These are phyloP conservation scores for Graphiopsis chlorocephala DNA, from an alignment of 2,329 filamentous ascomycete genomes.

Conservation along the genomic window DNA sequence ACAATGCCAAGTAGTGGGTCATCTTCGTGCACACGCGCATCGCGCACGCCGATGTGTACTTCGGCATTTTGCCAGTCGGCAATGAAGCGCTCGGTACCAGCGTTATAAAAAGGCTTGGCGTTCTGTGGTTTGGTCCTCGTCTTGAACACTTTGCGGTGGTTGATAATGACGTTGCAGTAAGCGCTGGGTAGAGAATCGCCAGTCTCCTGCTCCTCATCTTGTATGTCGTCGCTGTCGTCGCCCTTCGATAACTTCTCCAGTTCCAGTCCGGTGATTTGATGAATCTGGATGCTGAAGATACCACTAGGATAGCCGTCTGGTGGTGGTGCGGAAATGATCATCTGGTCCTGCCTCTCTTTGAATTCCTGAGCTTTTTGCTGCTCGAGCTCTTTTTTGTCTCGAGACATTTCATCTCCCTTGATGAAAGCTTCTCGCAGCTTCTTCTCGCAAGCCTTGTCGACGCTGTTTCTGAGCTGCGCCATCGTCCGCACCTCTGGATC, in stretches of 20 bases:
- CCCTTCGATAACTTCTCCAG: constrained; percentile 58
- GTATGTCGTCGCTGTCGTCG: constrained; percentile 47
- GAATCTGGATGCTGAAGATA: constrained; percentile 67
- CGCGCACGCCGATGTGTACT: constrained; percentile 65
- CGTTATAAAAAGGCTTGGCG: constrained; percentile 75
- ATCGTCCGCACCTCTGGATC: constrained; percentile 57
- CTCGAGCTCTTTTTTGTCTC: constrained; percentile 53
- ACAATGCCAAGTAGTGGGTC: constrained; percentile 68
- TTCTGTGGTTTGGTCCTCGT: constrained; percentile 77
- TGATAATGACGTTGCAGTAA: constrained; percentile 71
- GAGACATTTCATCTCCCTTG: constrained; percentile 47
- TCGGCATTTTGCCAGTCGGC: constrained; percentile 66
- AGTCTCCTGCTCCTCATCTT: constrained; percentile 57
- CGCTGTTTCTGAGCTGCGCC: constrained; percentile 58
- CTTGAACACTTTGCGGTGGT: constrained; percentile 67
- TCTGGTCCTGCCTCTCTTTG: constrained; percentile 55
- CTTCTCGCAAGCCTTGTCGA: constrained; percentile 52
- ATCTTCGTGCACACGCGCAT: constrained; percentile 66
- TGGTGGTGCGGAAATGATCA: constrained; percentile 67
- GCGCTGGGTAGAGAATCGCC: constrained; percentile 64
- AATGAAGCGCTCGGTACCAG: constrained; percentile 70
- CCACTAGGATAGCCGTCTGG: constrained; percentile 61
- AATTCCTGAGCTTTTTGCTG: constrained; percentile 68
- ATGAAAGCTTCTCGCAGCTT: constrained; percentile 66
- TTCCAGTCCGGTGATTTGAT: constrained; percentile 69